Conservation (phyloP, 2,329 filamentous ascomycete species). For the Colletotrichum neosansevieriae region DNA sequence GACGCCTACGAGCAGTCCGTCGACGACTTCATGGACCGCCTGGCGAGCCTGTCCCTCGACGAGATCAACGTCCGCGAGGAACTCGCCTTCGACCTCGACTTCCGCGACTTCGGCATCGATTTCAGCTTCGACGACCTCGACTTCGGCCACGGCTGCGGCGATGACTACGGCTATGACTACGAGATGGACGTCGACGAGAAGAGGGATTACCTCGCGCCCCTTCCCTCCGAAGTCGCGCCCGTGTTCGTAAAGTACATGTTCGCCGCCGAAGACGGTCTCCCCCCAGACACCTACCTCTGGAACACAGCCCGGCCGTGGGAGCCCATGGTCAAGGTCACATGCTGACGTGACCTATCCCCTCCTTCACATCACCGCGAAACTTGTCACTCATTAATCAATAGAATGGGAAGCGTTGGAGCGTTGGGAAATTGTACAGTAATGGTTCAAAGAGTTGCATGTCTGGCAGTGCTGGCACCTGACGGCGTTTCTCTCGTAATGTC, state of each 20-base stretch:
- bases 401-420: slow-evolving; percentile 7
- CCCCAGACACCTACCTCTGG: slow-evolving; percentile 56
- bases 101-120: slow-evolving; percentile 31
- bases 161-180: slow-evolving; percentile 19
- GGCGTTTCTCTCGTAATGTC: slow-evolving; percentile 17
- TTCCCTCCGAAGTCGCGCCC: slow-evolving; percentile 44
- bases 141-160: slow-evolving; percentile 5
- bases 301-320: slow-evolving; percentile 56
- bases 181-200: slow-evolving; percentile 26
- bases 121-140: slow-evolving; percentile 30
- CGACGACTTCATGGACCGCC: slow-evolving; percentile 46
- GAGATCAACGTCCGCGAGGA: slow-evolving; percentile 3
- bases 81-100: slow-evolving; percentile 17
- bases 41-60: slow-evolving; percentile 9
- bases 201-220: slow-evolving; percentile 19
- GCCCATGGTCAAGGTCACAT: slow-evolving; percentile 56
- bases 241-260: slow-evolving; percentile 52
- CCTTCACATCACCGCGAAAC: not conserved
- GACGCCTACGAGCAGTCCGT: slow-evolving; percentile 50
- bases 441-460: slow-evolving; percentile 14
- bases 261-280: slow-evolving; percentile 45
- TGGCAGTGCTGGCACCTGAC: slow-evolving; percentile 25
- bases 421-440: slow-evolving; percentile 1
- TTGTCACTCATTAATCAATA: slow-evolving; percentile 13
- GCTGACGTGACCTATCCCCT: slow-evolving; percentile 39